Percentiles rank a stretch among this genome's conserved stretches.
Evolutionary conservation across 2,329 filamentous ascomycete genomes (phyloP).

Genomic region (Meredithiella fracta): DNA sequence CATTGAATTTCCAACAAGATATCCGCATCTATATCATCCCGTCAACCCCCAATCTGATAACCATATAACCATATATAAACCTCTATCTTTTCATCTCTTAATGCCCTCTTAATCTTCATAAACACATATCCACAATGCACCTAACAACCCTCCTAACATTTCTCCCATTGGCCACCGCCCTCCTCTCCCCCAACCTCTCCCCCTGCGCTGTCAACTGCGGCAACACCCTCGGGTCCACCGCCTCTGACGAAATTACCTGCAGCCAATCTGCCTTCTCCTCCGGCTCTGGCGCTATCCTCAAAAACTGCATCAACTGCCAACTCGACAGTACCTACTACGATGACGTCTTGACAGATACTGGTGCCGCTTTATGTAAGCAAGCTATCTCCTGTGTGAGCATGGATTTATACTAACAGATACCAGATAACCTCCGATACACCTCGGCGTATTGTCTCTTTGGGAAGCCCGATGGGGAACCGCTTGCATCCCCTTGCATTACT

Average conservation of each 20-base stretch:
- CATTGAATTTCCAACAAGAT: no score
- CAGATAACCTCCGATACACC: constrained; percentile 43
- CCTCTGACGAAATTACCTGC: constrained; percentile 33
- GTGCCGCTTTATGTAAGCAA: constrained; percentile 40
- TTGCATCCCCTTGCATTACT: constrained; percentile 34
- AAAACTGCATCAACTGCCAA: constrained; percentile 37
- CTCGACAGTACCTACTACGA: constrained; percentile 30
- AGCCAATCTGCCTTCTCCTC: constrained; percentile 24
- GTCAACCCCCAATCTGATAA: no score
- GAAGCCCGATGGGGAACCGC: constrained; percentile 24
- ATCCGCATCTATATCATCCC: no score
- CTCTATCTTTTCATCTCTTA: no score
- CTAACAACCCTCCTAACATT: no score
- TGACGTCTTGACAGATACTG: constrained; percentile 33
- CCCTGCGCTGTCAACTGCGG: constrained; percentile 36
- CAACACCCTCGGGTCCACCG: constrained; percentile 33
- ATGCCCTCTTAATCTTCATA: no score
- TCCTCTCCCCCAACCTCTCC: constrained; percentile 32
- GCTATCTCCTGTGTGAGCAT: no score
- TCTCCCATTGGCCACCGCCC: constrained; percentile 13
- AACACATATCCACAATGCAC: no score
- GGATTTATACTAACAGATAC: no score
- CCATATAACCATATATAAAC: no score
- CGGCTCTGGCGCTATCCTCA: constrained; percentile 31
- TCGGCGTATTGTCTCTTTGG: constrained; percentile 40